These are phyloP conservation scores for Lepidium didymum DNA, from an alignment of 345 rosid genomes.

Conservation along the genomic window DNA sequence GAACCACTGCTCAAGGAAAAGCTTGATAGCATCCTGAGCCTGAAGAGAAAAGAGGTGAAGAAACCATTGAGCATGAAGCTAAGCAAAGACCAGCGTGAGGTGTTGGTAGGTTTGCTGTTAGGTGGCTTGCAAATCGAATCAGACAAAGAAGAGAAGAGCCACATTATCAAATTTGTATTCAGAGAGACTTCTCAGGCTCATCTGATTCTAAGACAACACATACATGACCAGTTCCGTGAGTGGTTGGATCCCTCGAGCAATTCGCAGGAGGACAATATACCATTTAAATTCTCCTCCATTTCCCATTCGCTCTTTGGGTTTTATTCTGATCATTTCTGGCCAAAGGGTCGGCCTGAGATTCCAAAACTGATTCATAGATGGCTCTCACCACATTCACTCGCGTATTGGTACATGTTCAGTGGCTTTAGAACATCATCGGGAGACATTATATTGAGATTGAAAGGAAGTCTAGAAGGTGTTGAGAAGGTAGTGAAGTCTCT, in stretches of 20 bases:
- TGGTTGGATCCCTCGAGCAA: conserved; percentile 63
- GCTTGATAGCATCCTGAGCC: conserved; percentile 52
- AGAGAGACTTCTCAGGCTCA: conserved; percentile 44
- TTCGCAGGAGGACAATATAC: conserved; percentile 27
- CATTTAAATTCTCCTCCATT: conserved; percentile 44
- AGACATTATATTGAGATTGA: conserved; percentile 59
- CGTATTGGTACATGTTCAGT: conserved; percentile 83
- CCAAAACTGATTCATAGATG: conserved; percentile 89
- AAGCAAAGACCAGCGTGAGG: conserved; percentile 77
- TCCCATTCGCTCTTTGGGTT: conserved; percentile 57
- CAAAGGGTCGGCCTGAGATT: conserved; percentile 44
- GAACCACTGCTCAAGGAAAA: conserved; percentile 51
- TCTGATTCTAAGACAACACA: conserved; percentile 47
- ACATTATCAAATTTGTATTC: conserved; percentile 55
- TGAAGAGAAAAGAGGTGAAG: conserved; percentile 46
- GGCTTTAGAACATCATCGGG: conserved; percentile 55
- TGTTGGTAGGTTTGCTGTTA: conserved; percentile 72
- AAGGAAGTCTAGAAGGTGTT: conserved; percentile 53
- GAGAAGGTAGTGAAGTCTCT: conserved; percentile 49
- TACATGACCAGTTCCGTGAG: conserved; percentile 56
- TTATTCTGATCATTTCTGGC: conserved; percentile 72
- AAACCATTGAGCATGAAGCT: conserved; percentile 54
- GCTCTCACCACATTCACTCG: conserved; percentile 66
- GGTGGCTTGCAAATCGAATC: conserved; percentile 70
- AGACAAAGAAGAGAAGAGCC: conserved; percentile 49